Percentiles rank a stretch among this genome's conserved stretches.
Evolutionary conservation across 2,329 filamentous ascomycete species (phyloP).

Genomic region (Cladosporium sp.): DNA sequence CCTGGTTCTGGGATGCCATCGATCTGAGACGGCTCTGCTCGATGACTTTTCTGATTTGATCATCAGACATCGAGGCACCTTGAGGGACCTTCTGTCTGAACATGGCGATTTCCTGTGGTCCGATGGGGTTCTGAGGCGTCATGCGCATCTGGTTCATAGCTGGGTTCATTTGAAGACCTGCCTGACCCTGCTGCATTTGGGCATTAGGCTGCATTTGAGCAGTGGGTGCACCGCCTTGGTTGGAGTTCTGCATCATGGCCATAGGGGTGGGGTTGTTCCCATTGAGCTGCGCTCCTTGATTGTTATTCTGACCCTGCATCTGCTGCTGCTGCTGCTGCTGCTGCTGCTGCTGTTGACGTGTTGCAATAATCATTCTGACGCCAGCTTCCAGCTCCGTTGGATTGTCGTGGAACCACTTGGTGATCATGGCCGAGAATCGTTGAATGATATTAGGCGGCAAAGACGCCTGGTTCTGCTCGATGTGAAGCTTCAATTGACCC

Average conservation of each 20-base stretch:
- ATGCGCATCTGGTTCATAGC: conserved; percentile 13
- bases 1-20: conserved; percentile 1
- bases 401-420: conserved; percentile 22
- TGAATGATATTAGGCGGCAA: conserved; percentile 38
- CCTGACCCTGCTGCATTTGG: conserved; percentile 36
- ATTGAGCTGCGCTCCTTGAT: neutral
- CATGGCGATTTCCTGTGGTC: conserved; percentile 37
- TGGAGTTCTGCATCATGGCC: conserved; percentile 1
- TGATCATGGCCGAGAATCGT: conserved; percentile 33
- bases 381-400: conserved; percentile 21
- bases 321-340: conserved; percentile 28
- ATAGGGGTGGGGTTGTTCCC: neutral
- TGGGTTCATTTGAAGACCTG: conserved; percentile 23
- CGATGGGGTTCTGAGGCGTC: conserved; percentile 25
- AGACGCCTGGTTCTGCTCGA: conserved; percentile 42
- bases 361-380: conserved; percentile 24
- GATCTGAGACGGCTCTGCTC: conserved; percentile 11
- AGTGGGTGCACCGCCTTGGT: conserved; percentile 8
- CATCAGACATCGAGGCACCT: conserved; percentile 33
- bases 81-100: conserved; percentile 34
- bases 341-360: conserved; percentile 7
- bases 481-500: conserved; percentile 55
- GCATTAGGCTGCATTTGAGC: conserved; percentile 13
- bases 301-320: conserved; percentile 12
- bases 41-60: conserved; percentile 37